Conservation (phyloP, 345 rosid species). For the Melaleuca alternifolia region DNA sequence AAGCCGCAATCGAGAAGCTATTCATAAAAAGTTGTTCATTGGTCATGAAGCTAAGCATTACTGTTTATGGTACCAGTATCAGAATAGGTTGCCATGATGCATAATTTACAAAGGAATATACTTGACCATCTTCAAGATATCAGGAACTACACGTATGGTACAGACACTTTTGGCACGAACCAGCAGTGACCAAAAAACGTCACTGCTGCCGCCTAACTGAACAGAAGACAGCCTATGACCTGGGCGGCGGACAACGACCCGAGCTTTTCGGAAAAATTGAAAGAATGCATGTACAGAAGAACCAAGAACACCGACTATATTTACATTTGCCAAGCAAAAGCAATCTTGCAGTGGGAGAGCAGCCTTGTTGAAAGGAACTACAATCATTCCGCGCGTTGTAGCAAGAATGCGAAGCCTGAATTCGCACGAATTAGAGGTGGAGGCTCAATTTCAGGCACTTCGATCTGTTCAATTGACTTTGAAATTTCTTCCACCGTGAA, state of each 20-base stretch:
- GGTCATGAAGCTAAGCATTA: background rate
- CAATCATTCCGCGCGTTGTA: constrained; percentile 59
- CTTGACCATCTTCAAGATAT: background rate
- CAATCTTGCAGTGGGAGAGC: background rate
- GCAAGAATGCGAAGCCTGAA: constrained; percentile 72
- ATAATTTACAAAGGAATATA: background rate
- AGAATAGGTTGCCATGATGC: background rate
- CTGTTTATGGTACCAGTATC: background rate
- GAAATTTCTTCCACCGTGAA: constrained; percentile 81
- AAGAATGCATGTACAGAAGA: background rate
- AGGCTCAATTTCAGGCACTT: constrained; percentile 68
- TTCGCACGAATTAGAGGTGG: constrained; percentile 80
- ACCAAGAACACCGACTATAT: background rate
- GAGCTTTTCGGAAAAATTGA: background rate
- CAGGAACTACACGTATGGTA: background rate
- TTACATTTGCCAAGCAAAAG: background rate
- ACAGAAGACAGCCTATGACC: background rate
- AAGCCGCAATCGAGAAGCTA: background rate
- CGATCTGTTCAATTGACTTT: constrained; percentile 63
- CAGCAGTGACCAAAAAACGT: background rate
- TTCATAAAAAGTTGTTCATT: background rate
- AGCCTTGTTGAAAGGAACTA: background rate
- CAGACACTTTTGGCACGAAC: background rate
- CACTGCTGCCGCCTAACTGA: background rate
- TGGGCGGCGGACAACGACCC: background rate